phyloP scores from a whole-genome alignment of 2,329 filamentous ascomycete genomes.

The Apiospora sp. region DNA sequence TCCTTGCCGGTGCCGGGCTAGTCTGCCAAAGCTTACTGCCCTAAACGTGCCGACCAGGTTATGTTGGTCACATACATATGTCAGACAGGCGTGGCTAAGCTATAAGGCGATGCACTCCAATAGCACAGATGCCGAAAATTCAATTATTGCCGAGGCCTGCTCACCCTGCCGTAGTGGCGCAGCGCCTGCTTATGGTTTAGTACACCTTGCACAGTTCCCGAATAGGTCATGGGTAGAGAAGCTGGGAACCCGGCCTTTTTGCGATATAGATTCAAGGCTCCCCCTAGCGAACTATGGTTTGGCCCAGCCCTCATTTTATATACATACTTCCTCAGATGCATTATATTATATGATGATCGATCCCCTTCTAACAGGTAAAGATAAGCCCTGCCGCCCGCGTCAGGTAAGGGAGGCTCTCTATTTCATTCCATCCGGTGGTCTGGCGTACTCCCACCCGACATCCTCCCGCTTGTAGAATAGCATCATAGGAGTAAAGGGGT shows the following conservation, averaged over 20 bases:
- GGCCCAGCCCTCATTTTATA: background rate
- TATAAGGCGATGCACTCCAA: background rate
- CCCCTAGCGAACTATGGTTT: background rate
- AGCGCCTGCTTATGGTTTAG: background rate
- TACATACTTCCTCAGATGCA: background rate
- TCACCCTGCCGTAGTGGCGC: background rate
- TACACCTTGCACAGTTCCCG: background rate
- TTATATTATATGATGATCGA: background rate
- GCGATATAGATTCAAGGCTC: background rate
- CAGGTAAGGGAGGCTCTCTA: background rate
- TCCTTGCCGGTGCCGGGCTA: background rate
- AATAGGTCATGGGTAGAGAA: background rate
- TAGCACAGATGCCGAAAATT: background rate
- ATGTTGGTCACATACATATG: background rate
- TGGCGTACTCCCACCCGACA: conserved; percentile 23
- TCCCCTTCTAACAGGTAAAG: background rate
- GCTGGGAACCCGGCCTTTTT: too few relatives aligned
- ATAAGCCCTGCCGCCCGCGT: background rate
- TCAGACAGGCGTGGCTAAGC: background rate
- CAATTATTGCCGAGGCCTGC: conserved; percentile 9
- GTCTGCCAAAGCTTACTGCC: background rate
- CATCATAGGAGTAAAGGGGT: conserved; percentile 29
- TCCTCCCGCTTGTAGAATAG: conserved; percentile 38
- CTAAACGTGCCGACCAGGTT: background rate
- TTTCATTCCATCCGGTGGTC: conserved; percentile 15